Conservation (phyloP, 2,329 filamentous ascomycete species). For the Clonostachys sp. region DNA sequence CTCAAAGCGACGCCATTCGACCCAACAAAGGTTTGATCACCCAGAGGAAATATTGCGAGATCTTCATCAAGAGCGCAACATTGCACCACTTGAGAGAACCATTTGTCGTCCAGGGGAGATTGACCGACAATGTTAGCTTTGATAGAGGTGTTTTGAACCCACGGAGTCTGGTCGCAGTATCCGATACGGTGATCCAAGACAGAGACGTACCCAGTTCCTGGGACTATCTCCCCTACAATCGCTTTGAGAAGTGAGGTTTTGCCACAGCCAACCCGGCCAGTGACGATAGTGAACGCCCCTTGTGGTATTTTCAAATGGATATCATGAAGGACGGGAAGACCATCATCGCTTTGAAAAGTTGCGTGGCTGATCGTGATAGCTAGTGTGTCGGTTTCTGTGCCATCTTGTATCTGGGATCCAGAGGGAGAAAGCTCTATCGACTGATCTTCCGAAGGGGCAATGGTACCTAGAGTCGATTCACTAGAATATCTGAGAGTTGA, state of each 20-base stretch:
- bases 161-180: constrained; percentile 37
- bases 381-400: not conserved
- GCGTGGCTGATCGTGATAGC: constrained; percentile 5
- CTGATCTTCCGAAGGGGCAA: not conserved
- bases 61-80: constrained; percentile 26
- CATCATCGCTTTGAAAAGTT: constrained; percentile 9
- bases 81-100: constrained; percentile 22
- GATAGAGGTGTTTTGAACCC: constrained; percentile 33
- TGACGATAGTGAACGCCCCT: not conserved
- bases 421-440: not conserved
- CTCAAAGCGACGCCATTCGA: constrained; percentile 25
- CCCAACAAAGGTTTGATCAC: constrained; percentile 17
- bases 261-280: constrained; percentile 23
- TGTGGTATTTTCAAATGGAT: constrained; percentile 12
- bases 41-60: constrained; percentile 10
- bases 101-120: constrained; percentile 11
- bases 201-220: constrained; percentile 15
- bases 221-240: constrained; percentile 26
- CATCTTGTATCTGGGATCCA: not conserved
- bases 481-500: too few species aligned
- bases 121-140: constrained; percentile 28
- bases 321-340: constrained; percentile 10
- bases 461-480: not conserved
- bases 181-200: constrained; percentile 18
- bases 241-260: constrained; percentile 32